Base-by-base conservation (phyloP, 2,329 filamentous ascomycete species). In the Pyricularia sp. region DNA sequence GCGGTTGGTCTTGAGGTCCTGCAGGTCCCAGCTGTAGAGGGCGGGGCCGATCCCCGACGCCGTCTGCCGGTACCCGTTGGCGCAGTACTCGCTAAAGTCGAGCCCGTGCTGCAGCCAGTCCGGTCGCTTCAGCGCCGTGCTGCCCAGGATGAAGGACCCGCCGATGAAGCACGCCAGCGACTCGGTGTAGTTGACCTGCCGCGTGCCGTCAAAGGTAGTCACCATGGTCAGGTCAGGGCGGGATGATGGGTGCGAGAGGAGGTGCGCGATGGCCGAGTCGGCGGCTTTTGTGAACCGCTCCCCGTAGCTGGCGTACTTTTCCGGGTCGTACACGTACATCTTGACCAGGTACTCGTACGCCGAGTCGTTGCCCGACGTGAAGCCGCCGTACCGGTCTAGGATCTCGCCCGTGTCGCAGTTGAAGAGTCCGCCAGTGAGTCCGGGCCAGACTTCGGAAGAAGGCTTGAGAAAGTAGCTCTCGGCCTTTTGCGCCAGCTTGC, bases 311-410 rank as follows among this genome's bases (percentile, higher is more conserved):
- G 71, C 75, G 70, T 89, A 96, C 2, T 84, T 81, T 5, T 73
- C 69, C 0, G 84, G 80, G 71, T 93, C 88, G 73, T 96, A 96
- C 64, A 93, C 75, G 70, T 87, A 96, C 89, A 94, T 93, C 79
- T 96, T 96, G 74, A 96, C 88, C 35, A 82, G 73, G 69, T 83
- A 83, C 67, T 83, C 81, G 67, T 81, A 83, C 1, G 78, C 69
- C 53, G 74, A 77, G 66, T 78, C 75, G 49, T 73, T 73, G 19
- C 73, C 75, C 2, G 77, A 70, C 3, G 72, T 72, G 4, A 4
- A 49, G 1, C 40, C 40, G 40, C 40, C 40, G 40, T 49, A 49
- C 40, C 40, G 16, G 40, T 49, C 40, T 13, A 49, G 40, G 40
- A 49, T 49, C 40, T 49, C 40, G 40, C 40, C 40, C 16, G 40